Conservation (phyloP, 305 asterid species). For the Fraxinus sp. region DNA sequence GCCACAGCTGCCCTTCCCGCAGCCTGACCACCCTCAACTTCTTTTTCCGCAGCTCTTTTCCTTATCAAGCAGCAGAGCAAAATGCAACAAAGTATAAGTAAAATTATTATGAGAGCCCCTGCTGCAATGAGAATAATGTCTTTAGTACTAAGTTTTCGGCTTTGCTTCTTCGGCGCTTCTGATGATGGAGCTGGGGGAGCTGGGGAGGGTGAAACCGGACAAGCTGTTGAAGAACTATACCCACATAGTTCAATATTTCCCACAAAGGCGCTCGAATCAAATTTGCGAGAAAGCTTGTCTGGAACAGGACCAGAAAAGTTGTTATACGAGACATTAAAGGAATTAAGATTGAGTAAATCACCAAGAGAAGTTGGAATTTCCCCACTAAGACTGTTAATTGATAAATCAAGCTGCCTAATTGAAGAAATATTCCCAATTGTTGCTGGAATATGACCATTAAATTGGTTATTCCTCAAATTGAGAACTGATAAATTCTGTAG, state of each 20-base stretch:
- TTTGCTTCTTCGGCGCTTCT: constrained; percentile 26
- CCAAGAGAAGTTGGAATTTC: constrained; percentile 64
- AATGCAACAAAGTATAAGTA: constrained; percentile 56
- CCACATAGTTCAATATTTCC: constrained; percentile 84
- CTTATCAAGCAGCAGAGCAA: constrained; percentile 60
- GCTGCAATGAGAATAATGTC: constrained; percentile 74
- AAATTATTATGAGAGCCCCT: constrained; percentile 57
- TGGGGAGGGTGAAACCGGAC: constrained; percentile 46
- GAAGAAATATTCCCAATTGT: constrained; percentile 51
- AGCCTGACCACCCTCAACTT: constrained; percentile 30
- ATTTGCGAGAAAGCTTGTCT: constrained; percentile 43
- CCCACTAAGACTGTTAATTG: constrained; percentile 58
- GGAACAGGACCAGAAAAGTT: constrained; percentile 80
- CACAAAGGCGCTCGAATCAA: constrained; percentile 61
- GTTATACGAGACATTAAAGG: constrained; percentile 74
- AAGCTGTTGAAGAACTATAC: constrained; percentile 47
- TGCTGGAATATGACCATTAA: constrained; percentile 48
- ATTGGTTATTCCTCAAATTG: constrained; percentile 45
- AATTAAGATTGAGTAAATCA: constrained; percentile 48
- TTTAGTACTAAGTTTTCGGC: constrained; percentile 49
- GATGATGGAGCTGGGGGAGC: constrained; percentile 35
- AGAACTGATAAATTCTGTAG: constrained; percentile 55
- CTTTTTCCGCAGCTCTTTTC: constrained; percentile 46
- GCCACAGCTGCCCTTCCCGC: constrained; percentile 33
- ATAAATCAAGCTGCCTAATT: constrained; percentile 54